phyloP scores from a whole-genome alignment of 139 green algal genomes.

The Tetradesmus obliquus region DNA sequence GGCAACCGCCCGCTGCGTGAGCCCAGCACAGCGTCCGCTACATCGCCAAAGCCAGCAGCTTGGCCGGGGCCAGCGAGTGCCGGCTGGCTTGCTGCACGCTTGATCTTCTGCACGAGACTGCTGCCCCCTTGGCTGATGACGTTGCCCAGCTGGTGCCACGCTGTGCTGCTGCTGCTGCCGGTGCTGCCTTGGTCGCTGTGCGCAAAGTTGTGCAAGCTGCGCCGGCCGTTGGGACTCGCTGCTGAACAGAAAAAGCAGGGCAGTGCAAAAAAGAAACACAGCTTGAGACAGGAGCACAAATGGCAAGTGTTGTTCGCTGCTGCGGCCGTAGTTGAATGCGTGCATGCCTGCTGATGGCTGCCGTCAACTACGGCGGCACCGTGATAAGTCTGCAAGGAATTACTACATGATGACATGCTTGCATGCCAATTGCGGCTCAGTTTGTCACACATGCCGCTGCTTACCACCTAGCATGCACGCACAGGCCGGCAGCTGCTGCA shows the following conservation, averaged over 20 bases:
- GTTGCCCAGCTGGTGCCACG: constrained; percentile 11
- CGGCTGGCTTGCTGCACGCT: constrained; percentile 68
- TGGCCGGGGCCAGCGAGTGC: constrained; percentile 41
- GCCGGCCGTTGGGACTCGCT: background rate
- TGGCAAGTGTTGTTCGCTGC: background rate
- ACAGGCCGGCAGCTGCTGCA: background rate
- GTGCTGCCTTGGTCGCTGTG: constrained; percentile 7
- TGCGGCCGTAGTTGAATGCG: background rate
- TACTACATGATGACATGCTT: background rate
- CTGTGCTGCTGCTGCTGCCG: constrained; percentile 22
- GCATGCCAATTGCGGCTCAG: background rate
- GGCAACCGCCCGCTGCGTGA: background rate
- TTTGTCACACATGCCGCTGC: background rate
- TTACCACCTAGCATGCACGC: background rate
- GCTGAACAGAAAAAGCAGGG: background rate
- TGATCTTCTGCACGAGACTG: constrained; percentile 62
- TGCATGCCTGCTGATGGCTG: background rate
- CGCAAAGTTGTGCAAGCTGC: constrained; percentile 7
- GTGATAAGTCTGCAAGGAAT: too few species aligned
- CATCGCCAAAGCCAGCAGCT: constrained; percentile 40
- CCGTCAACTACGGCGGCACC: too few species aligned
- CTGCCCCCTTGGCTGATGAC: constrained; percentile 41
- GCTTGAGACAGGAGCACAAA: background rate
- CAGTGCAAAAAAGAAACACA: background rate
- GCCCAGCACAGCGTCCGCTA: constrained; percentile 40